Conservation (phyloP, 1,284 basidiomycete genomes). For the Coriolopsis trogii region DNA sequence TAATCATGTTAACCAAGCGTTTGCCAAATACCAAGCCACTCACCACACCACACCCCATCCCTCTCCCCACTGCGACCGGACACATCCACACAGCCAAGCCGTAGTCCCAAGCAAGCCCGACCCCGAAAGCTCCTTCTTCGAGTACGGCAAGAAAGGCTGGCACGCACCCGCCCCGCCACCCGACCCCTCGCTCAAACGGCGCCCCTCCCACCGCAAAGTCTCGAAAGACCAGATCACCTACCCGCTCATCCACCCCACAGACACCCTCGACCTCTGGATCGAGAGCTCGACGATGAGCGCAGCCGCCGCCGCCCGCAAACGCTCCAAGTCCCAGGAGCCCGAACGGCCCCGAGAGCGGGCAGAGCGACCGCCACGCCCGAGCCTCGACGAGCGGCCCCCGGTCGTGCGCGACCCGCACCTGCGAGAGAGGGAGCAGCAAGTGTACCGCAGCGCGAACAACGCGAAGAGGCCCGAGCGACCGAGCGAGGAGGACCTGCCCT, state of each 20-base stretch:
- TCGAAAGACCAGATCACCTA: constrained; percentile 24
- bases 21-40: no score
- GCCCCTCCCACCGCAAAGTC: constrained; percentile 10
- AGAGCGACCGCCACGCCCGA: constrained; percentile 1
- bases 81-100: no score
- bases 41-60: neutral
- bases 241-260: constrained; percentile 4
- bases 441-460: neutral
- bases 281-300: constrained; percentile 2
- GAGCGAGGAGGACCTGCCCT: constrained; percentile 11
- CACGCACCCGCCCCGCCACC: neutral
- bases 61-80: neutral
- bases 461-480: constrained; percentile 7
- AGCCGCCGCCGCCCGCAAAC: neutral
- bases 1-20: neutral
- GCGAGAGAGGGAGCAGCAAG: neutral
- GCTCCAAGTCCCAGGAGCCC: neutral
- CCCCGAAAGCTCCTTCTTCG: constrained; percentile 13
- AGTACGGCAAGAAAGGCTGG: constrained; percentile 8
- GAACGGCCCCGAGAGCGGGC: neutral
- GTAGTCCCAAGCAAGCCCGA: neutral
- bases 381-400: neutral
- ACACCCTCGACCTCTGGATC: constrained; percentile 2
- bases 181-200: neutral
- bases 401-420: constrained; percentile 5